Base-by-base conservation (phyloP, 1,139 yeast species). In the Taphrina pruni region DNA sequence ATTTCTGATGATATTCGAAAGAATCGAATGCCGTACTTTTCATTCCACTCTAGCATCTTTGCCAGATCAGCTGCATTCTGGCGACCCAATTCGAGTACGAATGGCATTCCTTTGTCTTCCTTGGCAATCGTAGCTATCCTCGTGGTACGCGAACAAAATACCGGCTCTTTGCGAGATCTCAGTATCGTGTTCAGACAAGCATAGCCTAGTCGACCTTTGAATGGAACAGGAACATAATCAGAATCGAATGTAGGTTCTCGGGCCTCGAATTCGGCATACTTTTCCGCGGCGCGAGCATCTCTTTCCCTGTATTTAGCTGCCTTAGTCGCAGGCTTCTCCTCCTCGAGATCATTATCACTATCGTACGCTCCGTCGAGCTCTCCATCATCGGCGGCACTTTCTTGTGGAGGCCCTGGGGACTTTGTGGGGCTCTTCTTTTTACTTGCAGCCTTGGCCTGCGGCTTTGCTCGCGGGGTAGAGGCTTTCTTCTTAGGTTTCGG, bases 91-190 rank as follows among this genome's bases (percentile, higher is more conserved):
- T 57, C 58, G 12, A 45, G 54, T 5, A 62, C 66, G n/a, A 65
- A 58, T 12, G 64, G 52, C 61, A 70, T 62, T 39, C 69, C 70
- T 45, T 66, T 64, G 38, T 66, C 66, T 17, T 46, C 60, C 51
- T 67, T 67, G 43, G 60, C 65, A 1, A 70, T 67, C 14, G 68
- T 68, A 2, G 64, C 70, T 9, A 67, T 55, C 14, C 71, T 60
- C 6, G 71, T 69, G 21, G 70, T 70, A 11, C 71, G 66, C 11
- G 70, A 69, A 52, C 71, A 70, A 39, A 70, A 70, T n/a, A 67
- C 58, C 3, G 65, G 68, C 38, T 55, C 65, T 35, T 57, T 64
- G 12, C 61, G 45, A 11, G 61, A 48, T 6, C 71, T 57, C n/a
- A 70, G 38, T 14, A 70, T 57, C 17, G 71, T 70, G 60, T 70